phyloP scores from a whole-genome alignment of 2,329 filamentous ascomycete genomes.

The Ophiocordyceps robertsii region DNA sequence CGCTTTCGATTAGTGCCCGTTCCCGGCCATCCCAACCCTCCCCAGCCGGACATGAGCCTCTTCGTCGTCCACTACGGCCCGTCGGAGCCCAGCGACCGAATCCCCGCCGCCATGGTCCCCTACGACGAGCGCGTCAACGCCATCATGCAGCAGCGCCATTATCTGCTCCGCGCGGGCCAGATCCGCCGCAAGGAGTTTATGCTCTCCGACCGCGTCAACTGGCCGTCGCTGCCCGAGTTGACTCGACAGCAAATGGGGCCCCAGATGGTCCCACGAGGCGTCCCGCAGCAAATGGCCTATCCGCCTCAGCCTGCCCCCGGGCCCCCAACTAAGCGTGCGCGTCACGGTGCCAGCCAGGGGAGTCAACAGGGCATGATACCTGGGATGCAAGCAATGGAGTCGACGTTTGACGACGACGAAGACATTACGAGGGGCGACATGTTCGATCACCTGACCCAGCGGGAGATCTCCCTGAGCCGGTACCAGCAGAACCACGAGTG shows the following conservation, averaged over 20 bases:
- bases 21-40: conserved; percentile 55
- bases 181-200: conserved; percentile 89
- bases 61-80: conserved; percentile 88
- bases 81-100: conserved; percentile 57
- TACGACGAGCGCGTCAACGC: conserved; percentile 47
- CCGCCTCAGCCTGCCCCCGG: conserved; percentile 36
- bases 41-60: conserved; percentile 64
- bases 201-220: conserved; percentile 77
- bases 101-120: conserved; percentile 55
- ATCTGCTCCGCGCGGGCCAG: conserved; percentile 62
- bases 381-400: conserved; percentile 24
- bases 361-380: conserved; percentile 23
- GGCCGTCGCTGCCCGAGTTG: conserved; percentile 65
- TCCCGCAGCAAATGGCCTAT: conserved; percentile 50
- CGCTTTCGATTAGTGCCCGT: conserved; percentile 74
- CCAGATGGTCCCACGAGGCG: conserved; percentile 29
- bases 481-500: conserved; percentile 96
- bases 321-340: conserved; percentile 41
- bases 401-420: conserved; percentile 70
- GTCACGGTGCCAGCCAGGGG: conserved; percentile 28
- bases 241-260: conserved; percentile 36
- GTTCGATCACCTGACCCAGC: conserved; percentile 78
- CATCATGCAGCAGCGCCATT: conserved; percentile 47
- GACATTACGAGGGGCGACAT: conserved; percentile 77
- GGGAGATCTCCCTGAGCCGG: conserved; percentile 74